Percentiles rank a stretch among this genome's conserved stretches.
phyloP scores from a whole-genome alignment of 495 filamentous ascomycete genomes.

The Annulohypoxylon maeteangense region DNA sequence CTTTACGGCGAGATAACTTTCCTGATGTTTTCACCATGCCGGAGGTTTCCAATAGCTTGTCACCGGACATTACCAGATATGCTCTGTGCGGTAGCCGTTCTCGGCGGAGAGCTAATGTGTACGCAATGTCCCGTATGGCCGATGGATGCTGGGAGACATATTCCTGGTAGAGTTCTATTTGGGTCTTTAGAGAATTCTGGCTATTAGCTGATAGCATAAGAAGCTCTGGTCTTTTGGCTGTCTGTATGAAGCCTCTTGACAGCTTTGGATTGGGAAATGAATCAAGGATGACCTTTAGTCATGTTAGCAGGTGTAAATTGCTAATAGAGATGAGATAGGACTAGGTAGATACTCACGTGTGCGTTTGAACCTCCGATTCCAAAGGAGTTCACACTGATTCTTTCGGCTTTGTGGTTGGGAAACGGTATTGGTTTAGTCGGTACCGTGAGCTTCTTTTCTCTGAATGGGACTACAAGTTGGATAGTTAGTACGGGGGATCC shows the following conservation, averaged over 20 bases:
- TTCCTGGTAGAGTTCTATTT: slow-evolving; percentile 26
- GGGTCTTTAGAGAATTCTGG: slow-evolving; percentile 31
- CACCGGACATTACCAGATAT: slow-evolving; percentile 34
- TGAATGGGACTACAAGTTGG: slow-evolving; percentile 40
- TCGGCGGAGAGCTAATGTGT: slow-evolving; percentile 49
- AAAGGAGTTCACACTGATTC: slow-evolving; percentile 58
- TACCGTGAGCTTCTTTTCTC: slow-evolving; percentile 38
- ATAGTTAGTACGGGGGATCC: slow-evolving; percentile 4
- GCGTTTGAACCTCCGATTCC: slow-evolving; percentile 63
- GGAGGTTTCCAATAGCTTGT: slow-evolving; percentile 26
- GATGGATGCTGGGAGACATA: slow-evolving; percentile 25
- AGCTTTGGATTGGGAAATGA: slow-evolving; percentile 20
- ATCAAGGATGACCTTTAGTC: slow-evolving; percentile 49
- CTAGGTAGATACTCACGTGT: slow-evolving; percentile 51
- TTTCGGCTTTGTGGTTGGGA: slow-evolving; percentile 36
- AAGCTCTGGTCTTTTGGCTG: slow-evolving; percentile 27
- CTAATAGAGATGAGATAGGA: neutral
- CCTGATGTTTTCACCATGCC: slow-evolving; percentile 17
- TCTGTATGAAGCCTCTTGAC: neutral
- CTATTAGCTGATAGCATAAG: slow-evolving; percentile 42
- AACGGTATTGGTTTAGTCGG: slow-evolving; percentile 37
- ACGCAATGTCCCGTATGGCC: slow-evolving; percentile 39
- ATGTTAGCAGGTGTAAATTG: neutral
- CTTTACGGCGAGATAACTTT: slow-evolving; percentile 23
- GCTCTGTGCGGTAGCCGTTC: slow-evolving; percentile 45